A percentile compares a stretch with the other conserved stretches of the same genome.
These are phyloP conservation scores for Lentinula guzmanii DNA, from an alignment of 768 basidiomycete species.

Conservation along the genomic window DNA sequence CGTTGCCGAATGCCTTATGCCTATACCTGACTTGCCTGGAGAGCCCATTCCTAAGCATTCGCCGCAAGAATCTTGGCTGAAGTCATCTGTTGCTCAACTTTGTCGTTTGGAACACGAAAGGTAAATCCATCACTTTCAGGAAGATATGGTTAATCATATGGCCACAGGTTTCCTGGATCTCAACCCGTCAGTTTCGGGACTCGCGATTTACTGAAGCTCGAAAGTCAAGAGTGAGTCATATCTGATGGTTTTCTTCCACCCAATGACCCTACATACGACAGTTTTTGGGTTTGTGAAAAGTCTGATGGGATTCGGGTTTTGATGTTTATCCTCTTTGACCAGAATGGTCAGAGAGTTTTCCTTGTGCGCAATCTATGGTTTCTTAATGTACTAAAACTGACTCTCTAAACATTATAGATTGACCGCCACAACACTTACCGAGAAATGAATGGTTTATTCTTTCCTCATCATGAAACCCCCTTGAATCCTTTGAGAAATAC, in stretches of 20 bases:
- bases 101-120: constrained; percentile 62
- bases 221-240: constrained; percentile 69
- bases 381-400: not conserved
- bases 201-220: constrained; percentile 67
- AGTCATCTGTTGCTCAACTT: constrained; percentile 51
- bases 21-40: constrained; percentile 72
- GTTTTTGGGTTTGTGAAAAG: constrained; percentile 99
- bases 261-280: constrained; percentile 23
- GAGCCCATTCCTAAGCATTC: constrained; percentile 43
- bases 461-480: constrained; percentile 82
- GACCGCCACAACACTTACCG: constrained; percentile 92
- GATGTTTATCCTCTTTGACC: constrained; percentile 67
- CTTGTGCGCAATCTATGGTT: constrained; percentile 48
- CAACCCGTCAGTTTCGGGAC: constrained; percentile 89
- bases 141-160: constrained; percentile 3
- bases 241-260: not conserved
- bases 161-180: constrained; percentile 82
- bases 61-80: constrained; percentile 63
- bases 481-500: constrained; percentile 67
- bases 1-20: constrained; percentile 24
- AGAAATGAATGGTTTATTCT: constrained; percentile 68
- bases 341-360: constrained; percentile 53
- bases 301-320: constrained; percentile 93
- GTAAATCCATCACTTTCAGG: constrained; percentile 28
- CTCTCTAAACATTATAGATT: constrained; percentile 46